Base-by-base conservation (phyloP, 192 early-diverging fungal species). In the Podila horticola region DNA sequence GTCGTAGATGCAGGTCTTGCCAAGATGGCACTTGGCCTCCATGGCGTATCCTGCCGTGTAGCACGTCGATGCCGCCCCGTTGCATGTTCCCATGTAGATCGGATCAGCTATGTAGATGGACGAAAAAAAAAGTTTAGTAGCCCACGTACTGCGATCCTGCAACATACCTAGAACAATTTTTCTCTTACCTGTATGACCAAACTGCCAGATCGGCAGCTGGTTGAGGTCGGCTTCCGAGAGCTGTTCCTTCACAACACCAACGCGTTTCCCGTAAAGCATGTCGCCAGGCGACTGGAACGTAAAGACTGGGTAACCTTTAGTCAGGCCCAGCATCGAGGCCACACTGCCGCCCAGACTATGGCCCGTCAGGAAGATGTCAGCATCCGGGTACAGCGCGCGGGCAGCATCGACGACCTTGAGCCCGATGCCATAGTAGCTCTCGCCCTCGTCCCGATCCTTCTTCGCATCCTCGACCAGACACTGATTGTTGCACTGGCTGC, bases 271-370 rank as follows among this genome's bases (percentile, higher is more conserved):
- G 29, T 92, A 92, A 50, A 93, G 76, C 3, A 69, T 65, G 50
- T 98, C 97, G 22, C 95, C 96, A 0, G 96, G 94, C 10, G 90
- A 88, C 77, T 98, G 91, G 71, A 91, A 97, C 2, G 92, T 89
- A 22, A 98, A 88, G 0, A 89, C 89, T 1, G 97, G 96, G 9
- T 95, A 74, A 13, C 92, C 91, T 70, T 92, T 91, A 5, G 94
- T 95, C 13, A 95, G 79, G 0, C 93, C 96, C 30, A 97, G 82
- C 48, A 97, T 76, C 22, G 88, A 83, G 1, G 95, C 72, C 2
- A 74, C 72, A 29, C 72, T 74, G 8, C 94, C 94, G 26, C 94
- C 94, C 9, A 95, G 82, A 17, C 93, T 94, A 74, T 98, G 95
- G 4, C 96, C 96, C 3, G 94, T 89, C 24, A 96, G 66, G 85